Base-by-base conservation (phyloP, 2,329 filamentous ascomycete genomes). In the Ophiocordyceps camponoti-leonardi region DNA sequence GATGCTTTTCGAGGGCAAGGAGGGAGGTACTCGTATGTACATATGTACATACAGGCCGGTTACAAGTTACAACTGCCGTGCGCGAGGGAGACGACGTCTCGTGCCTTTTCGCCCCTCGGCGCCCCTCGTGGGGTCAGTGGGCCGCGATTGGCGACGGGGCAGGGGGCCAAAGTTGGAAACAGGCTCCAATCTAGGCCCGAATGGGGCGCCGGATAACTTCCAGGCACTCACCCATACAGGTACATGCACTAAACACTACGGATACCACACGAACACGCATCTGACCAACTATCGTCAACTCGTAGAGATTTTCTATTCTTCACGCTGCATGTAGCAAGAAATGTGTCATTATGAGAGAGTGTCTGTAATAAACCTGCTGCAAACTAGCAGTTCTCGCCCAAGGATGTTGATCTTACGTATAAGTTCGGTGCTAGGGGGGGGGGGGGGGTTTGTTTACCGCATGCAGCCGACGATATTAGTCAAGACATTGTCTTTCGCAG, bases 31-130 rank as follows among this genome's bases (percentile, higher is more conserved):
- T 4, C 6, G 22, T 23, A 23, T 23, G 22, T 23, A 23, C 22
- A 23, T 23, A 23, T n/a, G 22, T 23, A 23, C 46, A 43, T 44
- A 45, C 39, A 44, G 31, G 20, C 20, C 42, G 35, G 26, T 22
- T 44, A 44, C 42, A 19, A 30, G 26, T 22, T 44, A 44, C 42
- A 19, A 30, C 42, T 35, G 22, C 41, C 41, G 22, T 28, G 42
- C 10, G 30, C 42, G 47, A 39, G 46, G 44, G 48, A 47, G 46
- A 23, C 22, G 22, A 49, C 49, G 30, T 44, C 49, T 51, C 46
- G 49, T 48, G 46, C 49, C 48, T 48, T 33, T 39, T 14, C 35
- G 35, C 18, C n/a, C 35, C 35, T 39, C 35, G 45, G 43, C 46
- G 44, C 45, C 43, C 46, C 48, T 44, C 44, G 46, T 44, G 46